Percentiles rank a stretch among this genome's conserved stretches.
Evolutionary conservation across 2,329 filamentous ascomycete genomes (phyloP).

Genomic region (Fusarium solani-melongenae): DNA sequence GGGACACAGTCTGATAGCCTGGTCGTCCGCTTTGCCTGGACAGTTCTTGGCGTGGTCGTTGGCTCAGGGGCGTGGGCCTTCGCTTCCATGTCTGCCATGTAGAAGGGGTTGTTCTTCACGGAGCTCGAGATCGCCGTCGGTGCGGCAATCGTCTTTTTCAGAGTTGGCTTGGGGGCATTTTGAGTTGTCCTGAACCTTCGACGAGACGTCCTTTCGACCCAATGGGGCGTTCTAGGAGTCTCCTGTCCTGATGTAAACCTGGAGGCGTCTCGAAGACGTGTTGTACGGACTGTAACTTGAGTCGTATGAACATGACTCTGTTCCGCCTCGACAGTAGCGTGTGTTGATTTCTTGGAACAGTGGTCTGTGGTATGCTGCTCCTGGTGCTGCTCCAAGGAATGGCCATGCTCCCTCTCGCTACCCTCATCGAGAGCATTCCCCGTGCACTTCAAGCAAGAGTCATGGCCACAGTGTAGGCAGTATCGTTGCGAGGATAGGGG

Average conservation of each 20-base stretch:
- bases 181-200: constrained; percentile 3
- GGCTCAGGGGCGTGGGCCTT: constrained; percentile 37
- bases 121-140: constrained; percentile 20
- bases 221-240: constrained; percentile 14
- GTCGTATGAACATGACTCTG: constrained; percentile 11
- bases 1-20: constrained; percentile 47
- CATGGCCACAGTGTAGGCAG: constrained; percentile 63
- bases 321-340: not conserved
- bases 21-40: constrained; percentile 30
- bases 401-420: not conserved
- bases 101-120: constrained; percentile 48
- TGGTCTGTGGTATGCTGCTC: constrained; percentile 6
- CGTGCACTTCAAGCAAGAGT: constrained; percentile 60
- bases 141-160: constrained; percentile 20
- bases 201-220: constrained; percentile 11
- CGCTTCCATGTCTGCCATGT: constrained; percentile 44
- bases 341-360: not conserved
- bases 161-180: constrained; percentile 3
- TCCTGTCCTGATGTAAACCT: constrained; percentile 22
- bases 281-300: constrained; percentile 1
- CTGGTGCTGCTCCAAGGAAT: constrained; percentile 1
- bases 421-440: constrained; percentile 46
- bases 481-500: constrained; percentile 51
- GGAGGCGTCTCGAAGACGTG: constrained; percentile 9
- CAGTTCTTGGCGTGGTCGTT: constrained; percentile 30